Percentiles rank a stretch among this genome's conserved stretches.
Conservation (phyloP, 2,329 filamentous ascomycete species). For the Xylaria sp. region DNA sequence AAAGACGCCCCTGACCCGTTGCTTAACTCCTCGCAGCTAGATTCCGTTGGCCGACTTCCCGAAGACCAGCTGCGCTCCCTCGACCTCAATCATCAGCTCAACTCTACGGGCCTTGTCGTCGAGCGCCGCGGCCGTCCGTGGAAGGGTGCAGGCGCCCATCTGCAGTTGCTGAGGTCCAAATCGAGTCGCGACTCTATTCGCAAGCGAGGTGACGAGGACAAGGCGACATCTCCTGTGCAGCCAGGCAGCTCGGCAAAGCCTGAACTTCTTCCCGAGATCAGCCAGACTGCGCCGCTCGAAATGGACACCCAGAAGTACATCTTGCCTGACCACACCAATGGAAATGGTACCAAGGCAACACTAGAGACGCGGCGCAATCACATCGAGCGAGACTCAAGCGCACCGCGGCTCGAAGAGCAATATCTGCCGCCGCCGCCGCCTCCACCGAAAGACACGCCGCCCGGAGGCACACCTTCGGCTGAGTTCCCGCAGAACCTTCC, state of each 20-base stretch:
- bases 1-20: constrained; percentile 49
- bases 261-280: constrained; percentile 63
- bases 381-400: constrained; percentile 60
- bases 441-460: constrained; percentile 64
- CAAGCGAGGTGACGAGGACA: constrained; percentile 41
- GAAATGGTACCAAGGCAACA: constrained; percentile 73
- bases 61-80: constrained; percentile 76
- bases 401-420: constrained; percentile 49
- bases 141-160: constrained; percentile 71
- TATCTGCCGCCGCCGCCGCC: constrained; percentile 51
- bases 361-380: constrained; percentile 67
- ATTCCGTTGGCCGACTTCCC: constrained; percentile 73
- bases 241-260: constrained; percentile 43
- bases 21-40: constrained; percentile 49
- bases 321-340: constrained; percentile 74
- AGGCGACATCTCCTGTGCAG: constrained; percentile 29
- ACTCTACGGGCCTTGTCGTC: constrained; percentile 61
- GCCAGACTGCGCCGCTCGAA: constrained; percentile 60
- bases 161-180: constrained; percentile 51
- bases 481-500: constrained; percentile 63
- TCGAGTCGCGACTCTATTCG: constrained; percentile 48
- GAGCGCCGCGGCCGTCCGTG: constrained; percentile 76
- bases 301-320: constrained; percentile 81
- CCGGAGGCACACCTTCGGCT: constrained; percentile 51
- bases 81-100: constrained; percentile 72